A percentile compares a stretch with the other conserved stretches of the same genome.
Conservation (phyloP, 2,329 filamentous ascomycete genomes). For the Penicillium sp. region DNA sequence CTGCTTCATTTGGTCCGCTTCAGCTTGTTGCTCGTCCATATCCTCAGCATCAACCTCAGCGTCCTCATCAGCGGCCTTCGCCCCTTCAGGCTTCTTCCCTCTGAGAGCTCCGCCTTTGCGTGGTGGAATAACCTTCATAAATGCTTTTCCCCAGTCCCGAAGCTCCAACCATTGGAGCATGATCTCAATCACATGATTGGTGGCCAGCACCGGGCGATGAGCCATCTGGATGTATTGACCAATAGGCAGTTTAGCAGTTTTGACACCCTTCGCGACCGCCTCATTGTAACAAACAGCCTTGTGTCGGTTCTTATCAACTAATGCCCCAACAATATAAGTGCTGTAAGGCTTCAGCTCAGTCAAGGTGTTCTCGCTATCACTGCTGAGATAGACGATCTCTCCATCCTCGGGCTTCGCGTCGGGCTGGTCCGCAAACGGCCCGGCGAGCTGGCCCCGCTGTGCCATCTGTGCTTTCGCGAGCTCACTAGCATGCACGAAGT, state of each 20-base stretch:
- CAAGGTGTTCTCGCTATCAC: conserved; percentile 83
- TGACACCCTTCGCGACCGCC: conserved; percentile 69
- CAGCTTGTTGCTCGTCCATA: conserved; percentile 5
- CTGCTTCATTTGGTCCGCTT: conserved; percentile 7
- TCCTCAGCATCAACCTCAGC: conserved; percentile 20
- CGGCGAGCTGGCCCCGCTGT: conserved; percentile 56
- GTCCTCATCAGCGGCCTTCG: conserved; percentile 7
- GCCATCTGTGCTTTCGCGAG: conserved; percentile 67
- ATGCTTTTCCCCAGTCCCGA: conserved; percentile 87
- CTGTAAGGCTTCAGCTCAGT: conserved; percentile 79
- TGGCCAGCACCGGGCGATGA: conserved; percentile 78
- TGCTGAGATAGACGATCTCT: conserved; percentile 81
- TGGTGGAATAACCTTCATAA: conserved; percentile 82
- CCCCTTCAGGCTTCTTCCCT: conserved; percentile 21
- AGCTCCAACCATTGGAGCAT: conserved; percentile 90
- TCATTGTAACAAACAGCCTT: conserved; percentile 89
- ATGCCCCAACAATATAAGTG: conserved; percentile 86
- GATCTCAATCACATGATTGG: conserved; percentile 95
- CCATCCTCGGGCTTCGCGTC: conserved; percentile 42
- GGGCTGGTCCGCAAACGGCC: conserved; percentile 50
- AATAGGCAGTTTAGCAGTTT: conserved; percentile 88
- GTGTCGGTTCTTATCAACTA: conserved; percentile 94
- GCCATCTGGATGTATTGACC: conserved; percentile 93
- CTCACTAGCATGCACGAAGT: conserved; percentile 67
- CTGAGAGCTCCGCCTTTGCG: conserved; percentile 76